phyloP scores from a whole-genome alignment of 768 basidiomycete genomes.

The Crucibulum laeve region DNA sequence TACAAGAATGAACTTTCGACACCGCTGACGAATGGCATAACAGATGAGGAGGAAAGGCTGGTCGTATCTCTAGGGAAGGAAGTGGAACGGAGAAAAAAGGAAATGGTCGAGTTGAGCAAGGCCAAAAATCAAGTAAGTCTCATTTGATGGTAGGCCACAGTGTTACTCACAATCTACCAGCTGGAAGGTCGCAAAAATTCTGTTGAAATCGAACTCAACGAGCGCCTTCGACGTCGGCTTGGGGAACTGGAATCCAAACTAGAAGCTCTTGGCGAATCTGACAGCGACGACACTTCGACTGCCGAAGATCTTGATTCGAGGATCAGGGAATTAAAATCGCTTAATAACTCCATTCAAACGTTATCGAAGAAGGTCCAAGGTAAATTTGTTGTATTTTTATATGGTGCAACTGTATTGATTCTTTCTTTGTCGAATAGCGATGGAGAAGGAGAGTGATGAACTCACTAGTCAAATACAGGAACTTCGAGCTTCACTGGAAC shows the following conservation, averaged over 20 bases:
- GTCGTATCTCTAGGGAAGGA: conserved; percentile 71
- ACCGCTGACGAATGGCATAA: conserved; percentile 73
- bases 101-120: conserved; percentile 63
- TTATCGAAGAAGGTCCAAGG: conserved; percentile 64
- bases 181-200: conserved; percentile 73
- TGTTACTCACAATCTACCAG: conserved; percentile 26
- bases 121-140: conserved; percentile 63
- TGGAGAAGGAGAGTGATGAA: conserved; percentile 71
- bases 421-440: conserved; percentile 32
- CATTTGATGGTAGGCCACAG: not conserved
- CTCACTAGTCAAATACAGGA: conserved; percentile 62
- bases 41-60: conserved; percentile 61
- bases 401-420: conserved; percentile 1
- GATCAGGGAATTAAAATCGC: conserved; percentile 60
- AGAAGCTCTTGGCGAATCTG: conserved; percentile 67
- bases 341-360: conserved; percentile 63
- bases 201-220: conserved; percentile 90
- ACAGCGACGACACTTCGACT: conserved; percentile 50
- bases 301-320: conserved; percentile 66
- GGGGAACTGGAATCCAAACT: conserved; percentile 77
- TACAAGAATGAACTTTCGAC: conserved; percentile 67
- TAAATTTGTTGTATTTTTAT: conserved; percentile 12
- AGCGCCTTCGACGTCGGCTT: conserved; percentile 74
- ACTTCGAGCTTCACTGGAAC: conserved; percentile 61
- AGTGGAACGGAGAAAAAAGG: conserved; percentile 70